Evolutionary conservation across 2,329 filamentous ascomycete genomes (phyloP).

Genomic region (Phialocephala subalpina): DNA sequence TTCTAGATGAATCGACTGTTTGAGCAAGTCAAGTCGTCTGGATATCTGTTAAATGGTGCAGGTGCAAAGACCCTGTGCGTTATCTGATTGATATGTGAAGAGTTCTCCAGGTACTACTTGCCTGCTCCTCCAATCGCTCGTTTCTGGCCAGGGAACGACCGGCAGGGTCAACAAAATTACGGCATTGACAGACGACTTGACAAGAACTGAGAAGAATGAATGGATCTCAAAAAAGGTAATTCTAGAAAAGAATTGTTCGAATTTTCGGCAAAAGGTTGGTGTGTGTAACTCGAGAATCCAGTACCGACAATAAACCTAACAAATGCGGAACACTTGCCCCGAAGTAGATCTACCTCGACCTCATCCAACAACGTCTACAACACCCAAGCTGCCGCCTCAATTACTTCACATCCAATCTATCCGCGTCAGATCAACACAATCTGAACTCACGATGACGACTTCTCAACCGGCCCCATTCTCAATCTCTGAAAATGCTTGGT

Average conservation of each 20-base stretch:
- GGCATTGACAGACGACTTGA: background rate
- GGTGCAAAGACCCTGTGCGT: too few relatives aligned
- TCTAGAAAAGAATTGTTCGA: background rate
- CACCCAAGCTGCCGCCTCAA: slow-evolving; percentile 7
- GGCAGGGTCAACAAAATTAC: background rate
- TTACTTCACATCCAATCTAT: slow-evolving; percentile 4
- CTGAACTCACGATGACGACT: background rate
- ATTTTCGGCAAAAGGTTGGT: background rate
- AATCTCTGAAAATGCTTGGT: background rate
- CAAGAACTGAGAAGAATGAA: too few relatives aligned
- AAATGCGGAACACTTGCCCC: background rate
- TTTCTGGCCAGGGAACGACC: background rate
- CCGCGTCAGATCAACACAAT: background rate
- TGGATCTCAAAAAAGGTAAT: too few relatives aligned
- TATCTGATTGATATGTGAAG: background rate
- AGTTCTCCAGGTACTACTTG: background rate
- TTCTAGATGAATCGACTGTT: background rate
- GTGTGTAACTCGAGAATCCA: background rate
- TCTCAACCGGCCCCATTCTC: too few relatives aligned
- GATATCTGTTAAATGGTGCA: too few relatives aligned
- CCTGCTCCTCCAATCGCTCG: background rate
- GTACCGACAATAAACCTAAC: background rate
- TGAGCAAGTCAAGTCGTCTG: too few relatives aligned
- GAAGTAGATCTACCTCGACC: background rate
- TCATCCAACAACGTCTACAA: background rate